Evolutionary conservation across 1,284 basidiomycete species (phyloP).

Genomic region (Rhodotorula sp.): DNA sequence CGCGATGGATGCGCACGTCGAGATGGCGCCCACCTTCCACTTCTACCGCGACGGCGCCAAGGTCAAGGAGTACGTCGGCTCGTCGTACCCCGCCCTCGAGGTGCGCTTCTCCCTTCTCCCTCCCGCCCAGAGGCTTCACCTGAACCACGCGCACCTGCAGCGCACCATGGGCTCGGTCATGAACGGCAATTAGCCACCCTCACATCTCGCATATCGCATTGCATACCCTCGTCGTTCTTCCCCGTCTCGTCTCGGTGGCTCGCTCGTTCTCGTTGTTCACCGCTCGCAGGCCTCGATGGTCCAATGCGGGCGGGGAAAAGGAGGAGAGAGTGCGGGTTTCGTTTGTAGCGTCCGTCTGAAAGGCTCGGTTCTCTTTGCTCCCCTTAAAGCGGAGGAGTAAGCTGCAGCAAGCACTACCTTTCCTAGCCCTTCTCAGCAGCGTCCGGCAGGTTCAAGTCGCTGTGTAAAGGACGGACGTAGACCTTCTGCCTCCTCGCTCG

Average conservation of each 20-base stretch:
- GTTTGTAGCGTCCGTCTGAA: neutral
- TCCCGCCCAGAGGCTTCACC: neutral
- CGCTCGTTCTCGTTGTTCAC: neutral
- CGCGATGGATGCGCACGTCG: constrained; percentile 34
- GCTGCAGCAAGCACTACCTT: too few species aligned
- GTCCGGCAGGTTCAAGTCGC: too few species aligned
- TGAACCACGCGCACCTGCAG: neutral
- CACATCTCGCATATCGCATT: neutral
- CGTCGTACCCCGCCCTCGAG: constrained; percentile 34
- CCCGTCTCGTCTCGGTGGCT: neutral
- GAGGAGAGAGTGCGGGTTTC: neutral
- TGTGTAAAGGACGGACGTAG: too few species aligned
- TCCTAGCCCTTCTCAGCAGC: too few species aligned
- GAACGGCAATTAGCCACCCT: neutral
- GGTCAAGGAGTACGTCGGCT: constrained; percentile 37
- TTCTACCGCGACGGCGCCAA: constrained; percentile 35
- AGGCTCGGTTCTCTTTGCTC: too few species aligned
- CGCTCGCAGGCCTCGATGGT: neutral
- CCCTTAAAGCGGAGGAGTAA: too few species aligned
- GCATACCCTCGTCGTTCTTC: neutral
- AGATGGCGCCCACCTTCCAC: constrained; percentile 31
- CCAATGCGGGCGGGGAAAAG: neutral
- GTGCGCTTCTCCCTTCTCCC: neutral
- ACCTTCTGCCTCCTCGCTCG: neutral
- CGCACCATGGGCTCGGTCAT: neutral